Evolutionary conservation across 106 monocot genomes (phyloP).

Genomic region (Gastrodia elata): DNA sequence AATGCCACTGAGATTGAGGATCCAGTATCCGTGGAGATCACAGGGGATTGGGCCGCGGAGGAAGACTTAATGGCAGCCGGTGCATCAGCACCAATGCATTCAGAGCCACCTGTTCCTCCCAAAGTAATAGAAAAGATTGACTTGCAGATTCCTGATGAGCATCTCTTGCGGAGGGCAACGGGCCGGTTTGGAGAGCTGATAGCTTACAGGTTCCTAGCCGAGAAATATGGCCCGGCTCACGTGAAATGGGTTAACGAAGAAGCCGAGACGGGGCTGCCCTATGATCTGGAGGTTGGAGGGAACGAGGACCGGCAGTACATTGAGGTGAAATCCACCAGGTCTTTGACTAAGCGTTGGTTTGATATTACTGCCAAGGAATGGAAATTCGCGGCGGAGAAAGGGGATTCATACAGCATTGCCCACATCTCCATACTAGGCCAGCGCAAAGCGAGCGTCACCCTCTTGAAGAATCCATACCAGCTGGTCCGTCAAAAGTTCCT

Average conservation of each 20-base stretch:
- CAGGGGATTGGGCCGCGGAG: too few relatives aligned
- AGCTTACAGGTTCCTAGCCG: conserved; percentile 54
- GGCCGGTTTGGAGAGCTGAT: conserved; percentile 67
- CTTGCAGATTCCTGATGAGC: conserved; percentile 15
- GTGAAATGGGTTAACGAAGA: conserved; percentile 90
- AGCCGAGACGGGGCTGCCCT: conserved; percentile 76
- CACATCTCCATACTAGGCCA: conserved; percentile 36
- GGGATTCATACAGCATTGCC: conserved; percentile 67
- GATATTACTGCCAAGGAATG: conserved; percentile 61
- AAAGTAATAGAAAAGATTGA: conserved; percentile 17
- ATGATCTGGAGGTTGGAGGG: conserved; percentile 59
- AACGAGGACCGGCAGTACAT: conserved; percentile 43
- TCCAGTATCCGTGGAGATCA: background rate
- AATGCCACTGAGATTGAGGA: conserved; percentile 40
- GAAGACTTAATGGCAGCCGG: too few relatives aligned
- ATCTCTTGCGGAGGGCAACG: conserved; percentile 20
- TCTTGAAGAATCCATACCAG: conserved; percentile 66
- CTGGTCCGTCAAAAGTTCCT: conserved; percentile 52
- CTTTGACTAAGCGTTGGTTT: conserved; percentile 78
- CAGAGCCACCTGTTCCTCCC: conserved; percentile 5
- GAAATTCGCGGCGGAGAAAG: conserved; percentile 71
- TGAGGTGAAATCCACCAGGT: conserved; percentile 87
- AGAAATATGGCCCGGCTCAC: conserved; percentile 31
- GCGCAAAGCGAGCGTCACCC: conserved; percentile 41
- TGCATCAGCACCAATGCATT: conserved; percentile 4